Evolutionary conservation across 23 red algal species (phyloP), one percentile per base, ranked within the genome.

Genomic region (Gracilaria domingensis): DNA sequence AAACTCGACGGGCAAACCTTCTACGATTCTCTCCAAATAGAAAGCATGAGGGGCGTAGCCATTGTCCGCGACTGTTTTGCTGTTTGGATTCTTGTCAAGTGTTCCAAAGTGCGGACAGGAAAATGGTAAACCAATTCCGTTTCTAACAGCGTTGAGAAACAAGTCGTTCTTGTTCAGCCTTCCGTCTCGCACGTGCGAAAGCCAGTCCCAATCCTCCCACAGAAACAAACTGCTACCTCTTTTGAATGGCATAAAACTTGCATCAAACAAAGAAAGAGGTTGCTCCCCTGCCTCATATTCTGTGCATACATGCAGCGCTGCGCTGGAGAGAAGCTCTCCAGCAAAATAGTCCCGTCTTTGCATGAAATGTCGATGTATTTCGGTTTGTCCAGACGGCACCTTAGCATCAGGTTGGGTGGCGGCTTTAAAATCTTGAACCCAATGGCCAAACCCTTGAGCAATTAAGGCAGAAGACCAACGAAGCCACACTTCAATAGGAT

Each of bases 401-500:
- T 25, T 12, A 8, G 45, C 21, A 2, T 60, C 53, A 7, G 79
- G 79, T 40, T 82, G 54, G 23, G 14, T n/a, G 21, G 53, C 23
- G 20, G 58, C 79, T 1, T 4, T 37, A 36, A 82, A 82, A 26
- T 64, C 36, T 6, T 82, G 16, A 64, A 81, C 59, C 86, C 86
- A 90, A 32, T 67, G 25, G 0, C 76, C 74, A 9, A 90, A 67
- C 6, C 73, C 86, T 56, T 90, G 86, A 14, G 86, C 86, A 33
- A 64, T 74, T 29, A 90, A 81, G 20, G 86, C 54, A 24, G 58
- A 61, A 14, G 73, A 55, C 86, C 86, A 90, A 34, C 74, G 73
- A 29, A 90, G 71, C 86, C 86, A 90, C 42, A 90, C 58, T 26
- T 90, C 54, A 60, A 66, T 53, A 35, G 86, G 86, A 36, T 81